Conservation (phyloP, 2,329 filamentous ascomycete genomes). For the Magnaporthiopsis rhizophila region DNA sequence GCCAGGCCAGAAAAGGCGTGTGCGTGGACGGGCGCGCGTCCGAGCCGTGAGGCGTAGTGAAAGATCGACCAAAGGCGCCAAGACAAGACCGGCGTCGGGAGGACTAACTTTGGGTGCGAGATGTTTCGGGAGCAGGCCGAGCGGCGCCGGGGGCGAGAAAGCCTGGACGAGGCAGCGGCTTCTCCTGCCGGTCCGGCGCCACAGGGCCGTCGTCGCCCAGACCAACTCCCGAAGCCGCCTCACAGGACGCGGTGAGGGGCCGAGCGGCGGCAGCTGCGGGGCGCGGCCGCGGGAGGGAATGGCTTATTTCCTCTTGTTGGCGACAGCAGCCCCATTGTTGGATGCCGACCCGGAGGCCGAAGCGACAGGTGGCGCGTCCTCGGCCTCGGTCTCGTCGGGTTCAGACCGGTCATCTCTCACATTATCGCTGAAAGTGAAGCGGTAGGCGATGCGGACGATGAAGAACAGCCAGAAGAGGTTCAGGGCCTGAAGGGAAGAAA, state of each 20-base stretch:
- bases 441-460: slow-evolving; percentile 66
- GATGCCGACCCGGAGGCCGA: slow-evolving; percentile 1
- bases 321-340: slow-evolving; percentile 10
- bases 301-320: slow-evolving; percentile 14
- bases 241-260: not conserved
- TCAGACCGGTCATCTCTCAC: slow-evolving; percentile 67
- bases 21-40: not conserved
- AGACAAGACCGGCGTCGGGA: not conserved
- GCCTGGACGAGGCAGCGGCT: not conserved
- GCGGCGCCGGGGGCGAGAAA: not conserved
- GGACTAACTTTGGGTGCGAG: not conserved
- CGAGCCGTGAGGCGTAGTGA: not conserved
- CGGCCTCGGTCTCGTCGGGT: slow-evolving; percentile 52
- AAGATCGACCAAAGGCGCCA: not conserved
- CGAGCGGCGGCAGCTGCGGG: not conserved
- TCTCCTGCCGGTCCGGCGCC: not conserved
- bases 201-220: not conserved
- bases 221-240: not conserved
- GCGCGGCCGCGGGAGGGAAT: not conserved
- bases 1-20: not conserved
- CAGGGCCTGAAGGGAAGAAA: slow-evolving; percentile 61
- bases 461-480: slow-evolving; percentile 79
- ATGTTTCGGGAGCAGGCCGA: too few species aligned
- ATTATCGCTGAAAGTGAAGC: slow-evolving; percentile 54
- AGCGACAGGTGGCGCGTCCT: slow-evolving; percentile 15